A percentile compares a stretch with the other conserved stretches of the same genome.
Evolutionary conservation across 2,329 filamentous ascomycete species (phyloP).

Genomic region (Neopestalotiopsis clavispora): DNA sequence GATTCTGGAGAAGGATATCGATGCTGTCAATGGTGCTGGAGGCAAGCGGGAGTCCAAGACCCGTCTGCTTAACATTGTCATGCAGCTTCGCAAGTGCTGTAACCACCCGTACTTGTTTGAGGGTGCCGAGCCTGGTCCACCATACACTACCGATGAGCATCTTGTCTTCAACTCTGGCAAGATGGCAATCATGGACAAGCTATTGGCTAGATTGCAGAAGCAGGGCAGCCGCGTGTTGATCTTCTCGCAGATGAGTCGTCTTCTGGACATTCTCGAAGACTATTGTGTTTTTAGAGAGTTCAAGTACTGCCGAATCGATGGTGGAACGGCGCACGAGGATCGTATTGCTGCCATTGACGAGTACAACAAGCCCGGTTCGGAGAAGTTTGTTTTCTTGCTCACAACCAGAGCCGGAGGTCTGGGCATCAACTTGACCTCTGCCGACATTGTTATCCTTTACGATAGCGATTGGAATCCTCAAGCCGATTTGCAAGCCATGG

Average conservation of each 20-base stretch:
- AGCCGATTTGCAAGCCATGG: constrained; percentile 98
- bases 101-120: constrained; percentile 99
- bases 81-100: constrained; percentile 98
- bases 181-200: constrained; percentile 95
- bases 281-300: constrained; percentile 96
- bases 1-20: constrained; percentile 98
- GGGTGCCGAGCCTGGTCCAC: constrained; percentile 93
- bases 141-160: constrained; percentile 98
- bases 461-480: constrained; percentile 99
- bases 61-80: constrained; percentile 95
- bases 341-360: constrained; percentile 97
- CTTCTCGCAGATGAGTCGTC: constrained; percentile 98
- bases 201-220: constrained; percentile 80
- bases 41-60: constrained; percentile 99
- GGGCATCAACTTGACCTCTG: constrained; percentile 93
- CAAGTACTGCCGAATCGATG: constrained; percentile 97
- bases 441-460: constrained; percentile 94
- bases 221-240: constrained; percentile 96
- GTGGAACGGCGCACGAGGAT: constrained; percentile 94
- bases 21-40: constrained; percentile 94
- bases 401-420: constrained; percentile 95
- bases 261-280: constrained; percentile 95
- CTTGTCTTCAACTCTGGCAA: constrained; percentile 92
- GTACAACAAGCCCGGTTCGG: constrained; percentile 94
- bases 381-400: constrained; percentile 95